A percentile compares a stretch with the other conserved stretches of the same genome.
Evolutionary conservation across 139 green algal species (phyloP).

Genomic region (Chara braunii): DNA sequence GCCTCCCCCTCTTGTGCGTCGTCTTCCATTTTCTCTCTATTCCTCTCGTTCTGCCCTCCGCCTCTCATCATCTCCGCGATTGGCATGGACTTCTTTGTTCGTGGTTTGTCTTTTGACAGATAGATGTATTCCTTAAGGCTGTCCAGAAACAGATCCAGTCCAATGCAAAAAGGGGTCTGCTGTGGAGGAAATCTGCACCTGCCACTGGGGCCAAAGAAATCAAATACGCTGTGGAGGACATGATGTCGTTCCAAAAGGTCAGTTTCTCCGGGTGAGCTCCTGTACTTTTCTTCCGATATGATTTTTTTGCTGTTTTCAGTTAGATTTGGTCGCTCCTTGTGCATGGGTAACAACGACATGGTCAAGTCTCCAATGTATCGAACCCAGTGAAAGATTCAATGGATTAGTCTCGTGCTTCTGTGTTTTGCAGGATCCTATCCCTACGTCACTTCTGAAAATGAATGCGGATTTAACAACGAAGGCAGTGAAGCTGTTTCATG

Average conservation of each 20-base stretch:
- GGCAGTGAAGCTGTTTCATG: slow-evolving; percentile 84
- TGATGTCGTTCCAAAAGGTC: slow-evolving; percentile 39
- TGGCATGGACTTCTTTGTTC: not conserved
- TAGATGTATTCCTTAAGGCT: slow-evolving; percentile 24
- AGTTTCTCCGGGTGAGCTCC: no score
- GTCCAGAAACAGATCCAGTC: slow-evolving; percentile 11
- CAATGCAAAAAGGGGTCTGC: not conserved
- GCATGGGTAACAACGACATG: not conserved
- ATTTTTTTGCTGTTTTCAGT: slow-evolving; percentile 11
- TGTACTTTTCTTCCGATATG: not conserved
- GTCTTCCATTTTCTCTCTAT: no score
- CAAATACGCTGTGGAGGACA: slow-evolving; percentile 19
- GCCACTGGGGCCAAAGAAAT: not conserved
- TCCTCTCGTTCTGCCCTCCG: no score
- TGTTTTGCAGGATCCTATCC: slow-evolving; percentile 58
- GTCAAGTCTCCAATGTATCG: not conserved
- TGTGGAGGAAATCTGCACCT: not conserved
- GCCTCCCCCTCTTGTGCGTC: no score
- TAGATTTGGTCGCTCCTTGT: not conserved
- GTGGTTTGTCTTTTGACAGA: slow-evolving; percentile 5
- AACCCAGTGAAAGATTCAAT: not conserved
- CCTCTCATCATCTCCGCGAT: no score
- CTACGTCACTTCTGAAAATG: slow-evolving; percentile 78
- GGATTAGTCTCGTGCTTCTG: not conserved
- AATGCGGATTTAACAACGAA: slow-evolving; percentile 58